Evolutionary conservation across 345 rosid species (phyloP).

Genomic region (Salix dunnii): DNA sequence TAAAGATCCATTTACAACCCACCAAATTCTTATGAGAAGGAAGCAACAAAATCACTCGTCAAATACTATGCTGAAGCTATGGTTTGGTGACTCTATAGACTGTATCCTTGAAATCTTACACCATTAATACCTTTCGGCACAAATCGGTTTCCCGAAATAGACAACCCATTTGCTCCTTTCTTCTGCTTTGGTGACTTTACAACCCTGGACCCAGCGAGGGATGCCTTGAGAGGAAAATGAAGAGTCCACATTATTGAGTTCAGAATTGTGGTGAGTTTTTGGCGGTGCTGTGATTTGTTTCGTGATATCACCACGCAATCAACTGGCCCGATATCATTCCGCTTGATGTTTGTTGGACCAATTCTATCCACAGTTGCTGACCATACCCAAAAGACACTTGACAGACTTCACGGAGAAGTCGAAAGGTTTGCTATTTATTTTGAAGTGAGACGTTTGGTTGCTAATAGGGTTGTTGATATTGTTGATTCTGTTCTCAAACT

Average conservation of each 20-base stretch:
- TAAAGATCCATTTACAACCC: too few relatives aligned
- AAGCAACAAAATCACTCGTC: slow-evolving; percentile 48
- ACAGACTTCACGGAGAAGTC: not conserved
- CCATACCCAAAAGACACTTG: not conserved
- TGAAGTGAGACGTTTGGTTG: slow-evolving; percentile 49
- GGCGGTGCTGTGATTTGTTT: not conserved
- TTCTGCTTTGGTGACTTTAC: slow-evolving; percentile 32
- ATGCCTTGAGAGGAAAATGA: not conserved
- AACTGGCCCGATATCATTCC: not conserved
- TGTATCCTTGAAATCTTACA: slow-evolving; percentile 7
- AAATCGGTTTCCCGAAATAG: not conserved
- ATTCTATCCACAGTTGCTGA: not conserved
- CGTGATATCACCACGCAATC: not conserved
- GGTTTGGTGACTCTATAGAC: slow-evolving; percentile 44
- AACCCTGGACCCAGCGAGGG: not conserved
- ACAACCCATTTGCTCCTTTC: slow-evolving; percentile 31
- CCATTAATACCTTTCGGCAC: slow-evolving; percentile 6
- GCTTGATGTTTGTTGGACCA: not conserved
- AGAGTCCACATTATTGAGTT: not conserved
- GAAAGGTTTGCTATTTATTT: not conserved
- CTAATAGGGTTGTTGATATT: slow-evolving; percentile 52
- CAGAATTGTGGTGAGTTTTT: not conserved
- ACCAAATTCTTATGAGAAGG: too few relatives aligned
- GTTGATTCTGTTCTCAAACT: slow-evolving; percentile 76
- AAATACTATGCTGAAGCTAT: slow-evolving; percentile 68